Conservation (phyloP, 345 rosid genomes). For the Gossypium australe region DNA sequence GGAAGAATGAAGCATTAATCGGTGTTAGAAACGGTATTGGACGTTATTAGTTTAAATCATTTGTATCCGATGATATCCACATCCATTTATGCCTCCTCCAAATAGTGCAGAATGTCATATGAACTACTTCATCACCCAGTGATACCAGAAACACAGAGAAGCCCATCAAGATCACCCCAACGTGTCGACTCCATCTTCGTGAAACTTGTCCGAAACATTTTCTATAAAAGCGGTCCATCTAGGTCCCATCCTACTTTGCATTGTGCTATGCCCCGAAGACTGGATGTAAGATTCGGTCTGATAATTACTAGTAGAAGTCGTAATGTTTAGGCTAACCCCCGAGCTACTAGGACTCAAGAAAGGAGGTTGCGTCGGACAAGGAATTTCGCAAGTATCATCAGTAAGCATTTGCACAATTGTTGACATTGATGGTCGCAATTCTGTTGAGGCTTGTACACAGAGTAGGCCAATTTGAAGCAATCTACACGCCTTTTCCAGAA, state of each 20-base stretch:
- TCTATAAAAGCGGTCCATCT: constrained; percentile 28
- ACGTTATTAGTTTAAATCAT: too few relatives aligned
- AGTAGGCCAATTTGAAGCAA: constrained; percentile 66
- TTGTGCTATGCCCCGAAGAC: constrained; percentile 39
- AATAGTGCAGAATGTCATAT: too few relatives aligned
- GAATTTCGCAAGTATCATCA: constrained; percentile 36
- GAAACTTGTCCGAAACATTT: background rate
- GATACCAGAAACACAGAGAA: background rate
- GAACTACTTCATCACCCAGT: too few relatives aligned
- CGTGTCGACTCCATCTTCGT: background rate
- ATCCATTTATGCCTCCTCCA: too few relatives aligned
- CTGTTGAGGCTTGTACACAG: constrained; percentile 80
- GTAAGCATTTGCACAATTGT: constrained; percentile 59
- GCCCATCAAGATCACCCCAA: background rate
- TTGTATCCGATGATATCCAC: too few relatives aligned
- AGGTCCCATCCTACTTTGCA: constrained; percentile 46
- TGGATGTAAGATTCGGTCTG: constrained; percentile 36
- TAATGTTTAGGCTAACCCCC: constrained; percentile 20
- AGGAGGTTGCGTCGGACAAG: constrained; percentile 72
- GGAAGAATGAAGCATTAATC: too few relatives aligned
- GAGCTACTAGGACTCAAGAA: constrained; percentile 40
- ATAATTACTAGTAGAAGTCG: constrained; percentile 16
- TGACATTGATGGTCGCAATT: constrained; percentile 80
- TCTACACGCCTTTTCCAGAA: constrained; percentile 38
- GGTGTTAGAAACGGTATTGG: too few relatives aligned